Evolutionary conservation across 2,329 filamentous ascomycete genomes (phyloP).

Genomic region (Diplodia mutila): DNA sequence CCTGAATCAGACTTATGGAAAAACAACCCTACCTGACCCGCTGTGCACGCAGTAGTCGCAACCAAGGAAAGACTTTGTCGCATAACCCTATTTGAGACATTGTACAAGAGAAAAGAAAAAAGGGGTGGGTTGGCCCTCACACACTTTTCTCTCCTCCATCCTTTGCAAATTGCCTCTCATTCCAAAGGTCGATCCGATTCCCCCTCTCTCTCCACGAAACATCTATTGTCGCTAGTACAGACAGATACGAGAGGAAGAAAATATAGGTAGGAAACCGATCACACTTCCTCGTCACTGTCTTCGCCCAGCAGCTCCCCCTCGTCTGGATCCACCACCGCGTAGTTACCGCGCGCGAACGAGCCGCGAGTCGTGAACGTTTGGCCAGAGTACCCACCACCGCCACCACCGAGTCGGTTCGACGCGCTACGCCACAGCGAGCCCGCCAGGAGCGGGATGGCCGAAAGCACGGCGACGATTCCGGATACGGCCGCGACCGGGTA

Average conservation of each 20-base stretch:
- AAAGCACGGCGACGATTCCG: conserved; percentile 59
- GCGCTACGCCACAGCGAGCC: conserved; percentile 73
- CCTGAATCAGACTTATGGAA: background rate
- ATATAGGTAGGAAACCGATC: conserved; percentile 23
- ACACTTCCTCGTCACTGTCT: conserved; percentile 88
- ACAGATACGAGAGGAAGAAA: too few relatives aligned
- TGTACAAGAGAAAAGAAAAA: background rate
- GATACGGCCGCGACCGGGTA: conserved; percentile 65
- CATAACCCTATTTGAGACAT: background rate
- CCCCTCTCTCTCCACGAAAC: background rate
- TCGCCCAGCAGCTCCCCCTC: conserved; percentile 94
- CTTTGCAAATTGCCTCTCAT: background rate
- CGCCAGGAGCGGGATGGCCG: conserved; percentile 67
- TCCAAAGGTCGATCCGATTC: background rate
- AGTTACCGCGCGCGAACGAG: conserved; percentile 89
- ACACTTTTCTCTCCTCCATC: background rate
- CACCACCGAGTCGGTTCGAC: conserved; percentile 54
- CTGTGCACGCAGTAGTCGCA: background rate
- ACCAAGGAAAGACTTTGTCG: background rate
- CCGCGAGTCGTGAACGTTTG: conserved; percentile 84
- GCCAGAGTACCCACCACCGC: conserved; percentile 57
- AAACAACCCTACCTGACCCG: background rate
- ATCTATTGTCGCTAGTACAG: conserved; percentile 6
- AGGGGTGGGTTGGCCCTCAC: background rate
- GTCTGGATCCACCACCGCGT: conserved; percentile 85